Percentiles rank a stretch among this genome's conserved stretches.
Evolutionary conservation across 345 rosid genomes (phyloP).

Genomic region (Populus pruinosa): DNA sequence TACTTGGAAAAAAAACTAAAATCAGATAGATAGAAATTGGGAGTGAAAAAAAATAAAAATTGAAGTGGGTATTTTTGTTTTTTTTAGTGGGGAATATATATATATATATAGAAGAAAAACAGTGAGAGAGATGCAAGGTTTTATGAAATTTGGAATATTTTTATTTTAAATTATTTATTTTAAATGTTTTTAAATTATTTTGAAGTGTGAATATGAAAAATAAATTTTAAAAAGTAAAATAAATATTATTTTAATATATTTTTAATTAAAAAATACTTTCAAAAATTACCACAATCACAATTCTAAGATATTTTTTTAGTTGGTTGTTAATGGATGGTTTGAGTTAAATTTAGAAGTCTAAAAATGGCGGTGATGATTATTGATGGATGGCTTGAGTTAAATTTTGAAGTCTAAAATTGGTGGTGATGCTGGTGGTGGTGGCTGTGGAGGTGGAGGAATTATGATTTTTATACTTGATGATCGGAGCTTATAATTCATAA

Average conservation of each 20-base stretch:
- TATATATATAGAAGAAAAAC: neutral
- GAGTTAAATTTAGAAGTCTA: neutral
- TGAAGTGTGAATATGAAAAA: too few species aligned
- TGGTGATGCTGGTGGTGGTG: too few species aligned
- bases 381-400: neutral
- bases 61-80: neutral
- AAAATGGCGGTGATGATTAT: too few species aligned
- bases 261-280: too few species aligned
- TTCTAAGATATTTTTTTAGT: neutral
- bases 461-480: neutral
- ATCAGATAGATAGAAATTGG: neutral
- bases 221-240: too few species aligned
- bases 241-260: too few species aligned
- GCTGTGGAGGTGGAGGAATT: neutral
- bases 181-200: too few species aligned
- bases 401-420: too few species aligned
- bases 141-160: too few species aligned
- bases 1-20: neutral
- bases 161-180: too few species aligned
- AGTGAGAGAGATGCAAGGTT: neutral
- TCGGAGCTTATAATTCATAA: neutral
- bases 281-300: accelerated
- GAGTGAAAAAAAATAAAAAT: neutral
- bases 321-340: neutral
- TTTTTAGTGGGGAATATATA: too few species aligned